phyloP scores from a whole-genome alignment of 2,329 filamentous ascomycete genomes.

The Hypoxylon sp. region DNA sequence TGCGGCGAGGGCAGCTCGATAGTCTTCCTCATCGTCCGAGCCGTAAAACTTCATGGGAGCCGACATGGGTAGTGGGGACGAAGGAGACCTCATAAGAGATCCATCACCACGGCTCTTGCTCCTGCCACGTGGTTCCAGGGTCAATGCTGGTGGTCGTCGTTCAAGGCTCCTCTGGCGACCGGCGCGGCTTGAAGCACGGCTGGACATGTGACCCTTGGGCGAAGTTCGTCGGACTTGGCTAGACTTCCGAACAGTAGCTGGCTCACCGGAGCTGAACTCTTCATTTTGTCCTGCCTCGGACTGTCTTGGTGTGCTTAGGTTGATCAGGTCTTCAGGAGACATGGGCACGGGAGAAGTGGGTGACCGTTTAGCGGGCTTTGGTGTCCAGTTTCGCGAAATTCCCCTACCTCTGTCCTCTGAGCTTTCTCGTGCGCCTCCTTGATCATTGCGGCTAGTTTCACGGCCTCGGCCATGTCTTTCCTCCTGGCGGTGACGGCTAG shows the following conservation, averaged over 20 bases:
- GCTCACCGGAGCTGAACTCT: constrained; percentile 57
- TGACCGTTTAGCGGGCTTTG: constrained; percentile 84
- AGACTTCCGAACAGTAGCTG: constrained; percentile 63
- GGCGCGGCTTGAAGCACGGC: constrained; percentile 66
- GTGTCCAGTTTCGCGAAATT: constrained; percentile 72
- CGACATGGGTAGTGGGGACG: constrained; percentile 84
- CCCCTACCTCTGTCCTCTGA: constrained; percentile 81
- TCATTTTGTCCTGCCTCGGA: constrained; percentile 48
- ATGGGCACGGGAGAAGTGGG: constrained; percentile 94
- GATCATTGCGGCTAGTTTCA: constrained; percentile 65
- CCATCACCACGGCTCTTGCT: constrained; percentile 72
- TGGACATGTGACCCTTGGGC: constrained; percentile 55
- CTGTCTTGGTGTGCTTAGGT: constrained; percentile 66
- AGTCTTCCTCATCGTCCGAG: constrained; percentile 77
- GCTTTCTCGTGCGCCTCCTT: constrained; percentile 67
- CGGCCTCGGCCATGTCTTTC: constrained; percentile 59
- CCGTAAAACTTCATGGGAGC: constrained; percentile 67
- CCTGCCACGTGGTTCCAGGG: constrained; percentile 71
- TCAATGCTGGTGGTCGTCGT: constrained; percentile 59
- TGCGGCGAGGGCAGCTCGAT: constrained; percentile 66
- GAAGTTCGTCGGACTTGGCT: constrained; percentile 53
- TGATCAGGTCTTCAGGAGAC: constrained; percentile 88
- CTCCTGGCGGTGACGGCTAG: constrained; percentile 64
- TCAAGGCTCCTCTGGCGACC: constrained; percentile 65
- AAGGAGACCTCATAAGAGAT: constrained; percentile 78